Conservation (phyloP, 139 green algal species). For the Asterochloris erici region DNA sequence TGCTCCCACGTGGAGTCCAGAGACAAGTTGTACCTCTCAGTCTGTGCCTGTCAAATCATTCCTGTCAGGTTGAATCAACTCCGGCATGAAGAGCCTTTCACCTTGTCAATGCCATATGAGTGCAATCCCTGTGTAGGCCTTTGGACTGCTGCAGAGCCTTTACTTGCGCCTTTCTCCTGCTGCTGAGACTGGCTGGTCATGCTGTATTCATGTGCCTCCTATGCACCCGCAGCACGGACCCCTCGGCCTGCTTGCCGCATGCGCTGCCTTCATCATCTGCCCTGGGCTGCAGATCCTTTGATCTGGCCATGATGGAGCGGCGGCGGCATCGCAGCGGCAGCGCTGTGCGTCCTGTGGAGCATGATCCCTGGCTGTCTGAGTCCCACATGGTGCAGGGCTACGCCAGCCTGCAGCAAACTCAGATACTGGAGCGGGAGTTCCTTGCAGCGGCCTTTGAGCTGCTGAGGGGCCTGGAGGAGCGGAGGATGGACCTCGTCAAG, state of each 20-base stretch:
- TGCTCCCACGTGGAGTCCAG: no score
- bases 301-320: slow-evolving; percentile 13
- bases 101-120: no score
- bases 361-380: slow-evolving; percentile 59
- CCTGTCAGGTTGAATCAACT: no score
- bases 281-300: slow-evolving; percentile 13
- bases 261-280: background rate
- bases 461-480: slow-evolving; percentile 45
- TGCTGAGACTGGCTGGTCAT: no score
- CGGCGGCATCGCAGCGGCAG: slow-evolving; percentile 7
- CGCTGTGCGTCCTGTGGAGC: slow-evolving; percentile 22
- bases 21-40: no score
- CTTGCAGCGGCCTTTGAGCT: slow-evolving; percentile 41
- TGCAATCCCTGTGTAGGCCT: no score
- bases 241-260: background rate
- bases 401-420: slow-evolving; percentile 20
- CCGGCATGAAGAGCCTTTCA: no score
- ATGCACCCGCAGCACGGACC: no score
- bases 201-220: no score
- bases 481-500: slow-evolving; percentile 29
- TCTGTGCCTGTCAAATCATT: no score
- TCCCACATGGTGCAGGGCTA: background rate
- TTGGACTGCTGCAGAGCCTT: no score
- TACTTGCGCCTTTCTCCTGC: no score
- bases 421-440: slow-evolving; percentile 42